Evolutionary conservation across 1,139 yeast genomes (phyloP), one percentile per base, ranked within the genome.

Genomic region (Diutina catenulata): DNA sequence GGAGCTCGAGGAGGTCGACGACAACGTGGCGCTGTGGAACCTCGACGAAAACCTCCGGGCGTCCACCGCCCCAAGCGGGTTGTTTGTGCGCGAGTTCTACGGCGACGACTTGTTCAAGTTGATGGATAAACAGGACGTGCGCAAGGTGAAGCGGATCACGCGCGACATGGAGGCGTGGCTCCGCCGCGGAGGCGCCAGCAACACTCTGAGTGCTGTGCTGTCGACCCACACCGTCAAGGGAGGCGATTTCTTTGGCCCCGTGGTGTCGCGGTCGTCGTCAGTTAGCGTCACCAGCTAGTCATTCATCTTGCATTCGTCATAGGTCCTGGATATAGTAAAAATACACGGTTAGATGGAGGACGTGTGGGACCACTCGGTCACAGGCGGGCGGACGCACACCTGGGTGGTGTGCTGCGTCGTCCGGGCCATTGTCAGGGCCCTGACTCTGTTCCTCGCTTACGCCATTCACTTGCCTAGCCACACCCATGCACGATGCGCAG

Each of bases 21-120:
- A 66, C 43, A 64, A 65, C 45, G 55, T 59, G 4, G 72, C 72
- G 13, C 60, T 66, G 38, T 66, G 71, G 71, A 65, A 65, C 45
- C 50, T 66, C 42, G 70, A 65, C 44, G 70, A 62, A 42, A 53
- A 59, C 41, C 45, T 58, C 36, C 37, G 35, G 23, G 16, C 36
- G 1, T 16, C 37, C 15, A 15, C 7, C n/a, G 25, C 19, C 21
- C 14, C 21, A 22, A 14, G 15, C 33, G 14, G 35, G 22, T 3
- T 33, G 40, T 10, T 48, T 10, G 40, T 52, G 16, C 49, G 49
- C 26, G 49, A 51, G 36, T 60, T 62, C 39, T 61, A 61, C 41
- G 68, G 68, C 1, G 65, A 60, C 41, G 64, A 61, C 31, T 43
- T 61, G 29, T 50, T 61, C 33, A 48, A 49, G 36, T 51, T 49